Evolutionary conservation across 2,329 filamentous ascomycete species (phyloP).

Genomic region (Cytospora piceae): DNA sequence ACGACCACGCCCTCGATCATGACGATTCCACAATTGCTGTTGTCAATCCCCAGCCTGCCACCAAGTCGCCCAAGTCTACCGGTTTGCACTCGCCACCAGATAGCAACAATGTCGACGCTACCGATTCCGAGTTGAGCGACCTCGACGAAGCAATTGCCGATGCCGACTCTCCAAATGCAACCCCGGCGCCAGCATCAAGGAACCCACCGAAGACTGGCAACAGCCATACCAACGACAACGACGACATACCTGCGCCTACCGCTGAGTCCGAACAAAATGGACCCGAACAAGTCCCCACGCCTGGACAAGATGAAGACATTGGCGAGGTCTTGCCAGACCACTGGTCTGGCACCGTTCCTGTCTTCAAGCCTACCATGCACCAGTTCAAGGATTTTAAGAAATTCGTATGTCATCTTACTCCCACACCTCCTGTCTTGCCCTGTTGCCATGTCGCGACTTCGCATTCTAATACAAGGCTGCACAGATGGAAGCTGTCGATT

Average conservation of each 20-base stretch:
- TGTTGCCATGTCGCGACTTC: conserved; percentile 9
- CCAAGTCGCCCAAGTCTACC: conserved; percentile 46
- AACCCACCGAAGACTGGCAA: conserved; percentile 19
- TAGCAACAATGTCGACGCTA: conserved; percentile 62
- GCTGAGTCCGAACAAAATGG: conserved; percentile 15
- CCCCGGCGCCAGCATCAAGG: conserved; percentile 26
- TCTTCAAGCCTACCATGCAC: conserved; percentile 94
- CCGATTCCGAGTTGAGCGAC: conserved; percentile 68
- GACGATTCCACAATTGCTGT: conserved; percentile 36
- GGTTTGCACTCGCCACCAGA: conserved; percentile 67
- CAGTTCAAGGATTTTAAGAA: conserved; percentile 93
- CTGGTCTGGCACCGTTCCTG: conserved; percentile 88
- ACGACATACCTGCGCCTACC: not conserved
- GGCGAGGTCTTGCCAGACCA: conserved; percentile 83
- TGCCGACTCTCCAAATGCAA: conserved; percentile 35
- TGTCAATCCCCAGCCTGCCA: conserved; percentile 33
- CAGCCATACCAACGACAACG: conserved; percentile 25
- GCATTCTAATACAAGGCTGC: conserved; percentile 36
- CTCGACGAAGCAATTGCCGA: conserved; percentile 59
- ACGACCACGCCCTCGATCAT: conserved; percentile 31
- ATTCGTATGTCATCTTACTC: conserved; percentile 64
- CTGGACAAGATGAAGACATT: conserved; percentile 55
- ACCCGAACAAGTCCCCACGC: conserved; percentile 32
- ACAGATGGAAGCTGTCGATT: conserved; percentile 80
- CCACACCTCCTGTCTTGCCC: conserved; percentile 5